Evolutionary conservation across 441 rosid genomes (phyloP).

Genomic region (Erodium moschatum): DNA sequence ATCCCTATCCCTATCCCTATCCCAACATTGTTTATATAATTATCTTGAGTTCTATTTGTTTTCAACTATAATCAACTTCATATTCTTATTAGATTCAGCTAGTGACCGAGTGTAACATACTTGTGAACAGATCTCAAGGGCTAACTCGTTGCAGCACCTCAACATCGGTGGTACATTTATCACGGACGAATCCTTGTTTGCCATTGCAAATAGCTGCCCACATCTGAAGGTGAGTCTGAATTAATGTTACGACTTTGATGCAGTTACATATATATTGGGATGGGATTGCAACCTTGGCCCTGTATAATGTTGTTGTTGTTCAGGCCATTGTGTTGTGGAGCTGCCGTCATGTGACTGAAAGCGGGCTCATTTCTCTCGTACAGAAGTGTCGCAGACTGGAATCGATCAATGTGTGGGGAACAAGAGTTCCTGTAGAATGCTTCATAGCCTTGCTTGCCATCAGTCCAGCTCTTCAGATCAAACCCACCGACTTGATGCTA

Average conservation of each 20-base stretch:
- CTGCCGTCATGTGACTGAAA: conserved; percentile 76
- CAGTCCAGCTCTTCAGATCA: conserved; percentile 73
- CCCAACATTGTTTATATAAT: no score
- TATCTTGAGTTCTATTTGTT: no score
- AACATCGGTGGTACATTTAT: conserved; percentile 82
- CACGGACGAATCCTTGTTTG: conserved; percentile 65
- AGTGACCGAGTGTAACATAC: no score
- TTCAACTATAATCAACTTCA: no score
- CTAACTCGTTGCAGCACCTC: conserved; percentile 62
- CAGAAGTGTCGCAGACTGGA: conserved; percentile 59
- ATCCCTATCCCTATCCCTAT: no score
- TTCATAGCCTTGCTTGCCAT: conserved; percentile 47
- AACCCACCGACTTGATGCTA: conserved; percentile 31
- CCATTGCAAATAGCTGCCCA: conserved; percentile 65
- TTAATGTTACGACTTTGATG: background rate
- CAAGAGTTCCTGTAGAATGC: conserved; percentile 59
- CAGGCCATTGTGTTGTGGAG: conserved; percentile 77
- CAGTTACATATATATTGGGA: no score
- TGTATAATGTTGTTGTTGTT: background rate
- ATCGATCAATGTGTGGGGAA: conserved; percentile 76
- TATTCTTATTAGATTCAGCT: no score
- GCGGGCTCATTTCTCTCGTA: conserved; percentile 56
- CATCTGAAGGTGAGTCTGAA: conserved; percentile 46
- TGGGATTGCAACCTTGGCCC: no score
- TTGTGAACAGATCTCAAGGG: conserved; percentile 45